Base-by-base conservation (phyloP, 306 rosid species). In the Ochetophila trinervis region DNA sequence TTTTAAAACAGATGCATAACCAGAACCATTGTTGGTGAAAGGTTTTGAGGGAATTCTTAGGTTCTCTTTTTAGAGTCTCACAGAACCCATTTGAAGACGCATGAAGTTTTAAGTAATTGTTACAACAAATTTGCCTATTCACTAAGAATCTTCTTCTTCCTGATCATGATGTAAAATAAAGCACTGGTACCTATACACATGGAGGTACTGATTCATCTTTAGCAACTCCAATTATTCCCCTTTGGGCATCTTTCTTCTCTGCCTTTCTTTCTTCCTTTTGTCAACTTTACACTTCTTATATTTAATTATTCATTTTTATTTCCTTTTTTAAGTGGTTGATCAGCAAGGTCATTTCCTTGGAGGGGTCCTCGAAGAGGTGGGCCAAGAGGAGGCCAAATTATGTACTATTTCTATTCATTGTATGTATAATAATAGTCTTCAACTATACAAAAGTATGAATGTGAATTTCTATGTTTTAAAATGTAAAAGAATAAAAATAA, bases 231-330 rank as follows among this genome's bases (percentile, higher is more conserved):
- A 65, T 75, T 77, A 76, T 88, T 86, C 80, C 17, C 53, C 32
- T 71, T 52, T 69, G 51, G 78, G 90, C 86, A 88, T 88, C 91
- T 86, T 72, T 72, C 71, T 62, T 80, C 80, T 79, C 78, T 22
- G 53, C 89, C 87, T 79, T 67, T 81, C 88, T 77, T 87, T 84
- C 67, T 52, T 63, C 50, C 53, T 58, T 5, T 23, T n/a, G 55
- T 71, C 64, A 65, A 61, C 78, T 80, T 76, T 78, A 68, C 78
- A 73, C 87, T 75, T 72, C 42, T 48, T 54, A 45, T 62, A 59
- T 35, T 54, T 50, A 17, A 19, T 53, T 60, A 12, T 17, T 32
- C 62, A 22, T 64, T 68, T 79, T 57, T 32, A 74, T 70, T 71
- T 52, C 71, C 27, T 21, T 48, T 70, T 60, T 65, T 65, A 40